These are phyloP conservation scores for Hortaea werneckii DNA, from an alignment of 2,329 filamentous ascomycete genomes.

Conservation along the genomic window DNA sequence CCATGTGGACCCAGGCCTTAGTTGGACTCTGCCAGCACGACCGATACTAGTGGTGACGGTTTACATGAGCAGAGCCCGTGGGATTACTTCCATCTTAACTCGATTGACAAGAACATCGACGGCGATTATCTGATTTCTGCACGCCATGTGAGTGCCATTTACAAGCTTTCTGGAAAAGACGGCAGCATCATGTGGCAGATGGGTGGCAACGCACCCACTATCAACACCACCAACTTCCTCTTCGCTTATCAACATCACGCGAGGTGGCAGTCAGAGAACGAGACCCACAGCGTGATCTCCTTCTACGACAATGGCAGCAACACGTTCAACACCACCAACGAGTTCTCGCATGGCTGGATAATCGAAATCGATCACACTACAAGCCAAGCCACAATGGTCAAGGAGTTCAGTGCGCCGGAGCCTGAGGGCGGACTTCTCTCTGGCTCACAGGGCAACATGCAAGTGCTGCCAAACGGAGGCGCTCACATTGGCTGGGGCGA, in stretches of 20 bases:
- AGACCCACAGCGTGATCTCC: conserved; percentile 40
- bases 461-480: conserved; percentile 45
- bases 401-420: conserved; percentile 40
- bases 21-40: conserved; percentile 35
- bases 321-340: conserved; percentile 32
- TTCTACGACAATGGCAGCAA: conserved; percentile 47
- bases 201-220: conserved; percentile 39
- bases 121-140: conserved; percentile 42
- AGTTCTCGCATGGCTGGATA: conserved; percentile 36
- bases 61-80: conserved; percentile 37
- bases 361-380: conserved; percentile 35
- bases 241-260: conserved; percentile 47
- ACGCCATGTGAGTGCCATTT: conserved; percentile 36
- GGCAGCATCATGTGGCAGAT: conserved; percentile 41
- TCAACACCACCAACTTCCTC: conserved; percentile 37
- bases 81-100: conserved; percentile 48
- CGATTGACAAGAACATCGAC: conserved; percentile 39
- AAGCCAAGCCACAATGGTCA: conserved; percentile 36
- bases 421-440: conserved; percentile 33
- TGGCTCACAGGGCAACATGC: conserved; percentile 44
- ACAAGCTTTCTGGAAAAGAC: conserved; percentile 38
- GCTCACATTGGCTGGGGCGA: conserved; percentile 49
- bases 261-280: conserved; percentile 36
- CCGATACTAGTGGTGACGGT: conserved; percentile 37
- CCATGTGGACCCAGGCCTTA: conserved; percentile 43